Base-by-base conservation (phyloP, 2,329 filamentous ascomycete genomes). In the Colletotrichum coccodes region DNA sequence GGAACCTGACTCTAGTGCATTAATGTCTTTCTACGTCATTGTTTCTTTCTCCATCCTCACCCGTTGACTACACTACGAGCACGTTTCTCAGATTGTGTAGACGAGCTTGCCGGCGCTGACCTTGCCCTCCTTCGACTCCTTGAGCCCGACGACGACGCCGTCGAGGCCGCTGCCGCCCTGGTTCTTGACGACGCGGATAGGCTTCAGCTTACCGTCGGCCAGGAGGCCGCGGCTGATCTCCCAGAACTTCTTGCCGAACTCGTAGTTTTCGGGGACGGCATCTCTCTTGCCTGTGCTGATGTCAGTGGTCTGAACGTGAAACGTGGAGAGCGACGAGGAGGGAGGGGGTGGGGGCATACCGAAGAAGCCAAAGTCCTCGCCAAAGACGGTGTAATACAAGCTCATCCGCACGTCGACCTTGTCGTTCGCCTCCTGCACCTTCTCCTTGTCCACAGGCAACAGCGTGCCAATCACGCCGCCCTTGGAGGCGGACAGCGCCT, bases 91-190 rank as follows among this genome's bases (percentile, higher is more conserved):
- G 14, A 70, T 50, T 40, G 78, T 82, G 71, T 82, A 83, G 4
- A 84, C 82, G 64, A 84, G 73, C 75, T 84, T 84, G 30, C 77
- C 78, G 6, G 76, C 82, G 62, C 80, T 82, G 36, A 83, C 76
- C 73, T 75, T 71, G 7, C 75, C 76, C n/a, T 75, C 71, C 67
- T 70, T 72, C 60, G 80, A 52, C 69, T 80, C 77, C 26, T 78
- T 74, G 6, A 81, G 36, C 1, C 79, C 79, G 16, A 72, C 57
- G 6, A 81, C 40, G 30, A 78, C 74, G 8, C 79, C 79, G 70
- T 79, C 75, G 1, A 81, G 71, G 3, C 79, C 79, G 11, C 26
- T 66, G 0, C 76, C 76, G 8, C 75, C 72, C 5, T 71, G 68
- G 52, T 79, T 78, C 49, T 77, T 72, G 32, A 74, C 64, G 1